Base-by-base conservation (phyloP, 2,329 filamentous ascomycete genomes). In the Thielaviopsis musarum region DNA sequence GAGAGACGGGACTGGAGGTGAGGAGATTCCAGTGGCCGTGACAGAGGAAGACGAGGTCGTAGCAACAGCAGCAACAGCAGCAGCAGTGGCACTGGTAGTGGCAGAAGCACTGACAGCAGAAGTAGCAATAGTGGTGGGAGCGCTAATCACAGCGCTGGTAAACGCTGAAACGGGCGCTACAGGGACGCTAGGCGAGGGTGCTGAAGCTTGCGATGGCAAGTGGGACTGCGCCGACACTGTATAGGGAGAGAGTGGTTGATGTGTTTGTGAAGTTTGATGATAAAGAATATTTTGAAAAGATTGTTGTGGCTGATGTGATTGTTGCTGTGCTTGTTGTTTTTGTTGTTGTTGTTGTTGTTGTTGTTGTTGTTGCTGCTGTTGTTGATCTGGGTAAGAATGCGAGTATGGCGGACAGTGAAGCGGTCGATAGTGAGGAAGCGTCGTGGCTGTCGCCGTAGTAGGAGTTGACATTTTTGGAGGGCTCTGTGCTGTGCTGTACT, bases 401-500 rank as follows among this genome's bases (percentile, higher is more conserved):
- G 59, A 56, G 41, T 56, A 56, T 17, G 57, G 51, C 24, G 77
- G 74, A 67, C 81, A 82, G 73, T 82, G 82, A 67, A 79, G 78
- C 63, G 79, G 78, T 71, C 83, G 80, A 71, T 84, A 83, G 67
- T 80, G 59, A 52, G 59, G 59, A 22, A 61, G 57, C 24, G 59
- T 61, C 65, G 83, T 85, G 68, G 83, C 83, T 70, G 84, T 86
- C 67, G 84, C 84, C 68, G 84, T 86, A 63, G 86, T 88, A 65
- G 87, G 87, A 66, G 87, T 90, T 77, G 87, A 91, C 87, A 91
- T 91, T 70, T 58, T 45, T n/a, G 5, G 38, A n/a, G 38, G 38
- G 38, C 5, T n/a, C 38, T 45, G 38, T n/a, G 17, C 38, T 41
- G 34, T 28, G 26, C 26, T 28, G 34, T 3, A 13, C 10, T 17